Evolutionary conservation across 441 rosid species (phyloP), one percentile per base, ranked within the genome.

Genomic region (Jatropha multifida): DNA sequence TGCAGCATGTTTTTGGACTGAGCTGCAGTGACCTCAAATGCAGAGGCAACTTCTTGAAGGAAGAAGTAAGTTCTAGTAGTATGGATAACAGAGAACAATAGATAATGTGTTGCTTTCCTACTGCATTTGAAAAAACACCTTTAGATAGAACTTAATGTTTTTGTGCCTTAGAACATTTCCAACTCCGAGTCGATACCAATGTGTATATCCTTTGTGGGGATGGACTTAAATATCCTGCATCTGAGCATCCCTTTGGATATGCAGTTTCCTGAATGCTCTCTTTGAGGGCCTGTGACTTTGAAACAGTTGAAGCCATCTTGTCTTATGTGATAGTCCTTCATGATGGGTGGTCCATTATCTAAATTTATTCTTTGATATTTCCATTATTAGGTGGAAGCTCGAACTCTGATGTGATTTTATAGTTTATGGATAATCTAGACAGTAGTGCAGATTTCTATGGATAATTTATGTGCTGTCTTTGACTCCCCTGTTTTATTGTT

Each of bases 51-150:
- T 70, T 68, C 82, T 66, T 60, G 72, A 80, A 74, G 81, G 82
- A 77, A 78, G 86, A 84, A 84, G 87, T 86, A 86, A 86, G 89
- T 86, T 75, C 77, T 79, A 78, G 75, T 79, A 40, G 66, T 59
- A 64, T 79, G 78, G 78, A 75, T 80, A 73, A 77, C 18, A 74
- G 81, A 71, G 84, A 79, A 76, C 69, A 77, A 68, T 81, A 73
- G 65, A 74, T 75, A 20, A 38, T 68, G 51, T 69, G 38, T 79
- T 72, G 26, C 75, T 79, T 79, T 74, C 69, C 59, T 79, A 76
- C 60, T 79, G 83, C 86, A 61, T 78, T 74, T 68, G 72, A 79
- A 72, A 69, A 76, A 82, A 81, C 72, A 44, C 70, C 56, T 60
- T 52, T 75, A 46, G 71, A 66, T 79, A 66, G 68, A 64, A 59